Evolutionary conservation across 2,329 filamentous ascomycete genomes (phyloP), one percentile per base, ranked within the genome.

Genomic region (Shiraia sp.): DNA sequence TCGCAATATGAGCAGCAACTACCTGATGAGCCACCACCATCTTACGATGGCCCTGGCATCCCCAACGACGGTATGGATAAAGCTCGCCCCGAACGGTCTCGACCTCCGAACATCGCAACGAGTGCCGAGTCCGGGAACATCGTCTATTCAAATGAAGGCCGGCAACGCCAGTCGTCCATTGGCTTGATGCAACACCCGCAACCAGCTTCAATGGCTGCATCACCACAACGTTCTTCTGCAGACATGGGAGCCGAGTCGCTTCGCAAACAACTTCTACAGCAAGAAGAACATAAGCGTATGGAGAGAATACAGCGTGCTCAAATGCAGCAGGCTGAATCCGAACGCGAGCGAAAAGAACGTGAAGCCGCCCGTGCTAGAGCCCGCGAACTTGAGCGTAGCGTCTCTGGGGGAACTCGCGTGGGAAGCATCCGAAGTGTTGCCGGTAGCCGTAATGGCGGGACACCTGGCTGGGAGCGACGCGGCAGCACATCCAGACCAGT

Each of bases 201-300:
- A 32, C 66, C 66, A n/a, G 63, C 66, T 6, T 65, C 65, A 6
- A 69, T 69, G 66, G 65, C 66, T 13, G 66, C 66, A n/a, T 67
- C 64, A 1, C 66, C 66, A 8, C 58, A 64, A 25, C 64, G 62
- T 32, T 61, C 61, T n/a, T 53, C 53, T 10, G 59, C 59, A 10
- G 63, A 69, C 32, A 69, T 69, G 66, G 66, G 66, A 13, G 59
- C 65, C 36, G 63, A 67, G 28, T 63, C 60, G 22, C 51, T 69
- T 2, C 64, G 63, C 24, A 61, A 55, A 10, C 64, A 68, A 33
- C 57, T 69, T 15, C 51, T 65, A 4, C 53, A 65, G 24, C 57
- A 63, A 46, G 64, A 65, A 47, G 61, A 68, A 28, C 51, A 59
- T n/a, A 57, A 59, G 9, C 60, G 62, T 13, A 49, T 59, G 42